phyloP scores from a whole-genome alignment of 192 early-diverging fungal species.

The Rhizoclosmatium globosum region DNA sequence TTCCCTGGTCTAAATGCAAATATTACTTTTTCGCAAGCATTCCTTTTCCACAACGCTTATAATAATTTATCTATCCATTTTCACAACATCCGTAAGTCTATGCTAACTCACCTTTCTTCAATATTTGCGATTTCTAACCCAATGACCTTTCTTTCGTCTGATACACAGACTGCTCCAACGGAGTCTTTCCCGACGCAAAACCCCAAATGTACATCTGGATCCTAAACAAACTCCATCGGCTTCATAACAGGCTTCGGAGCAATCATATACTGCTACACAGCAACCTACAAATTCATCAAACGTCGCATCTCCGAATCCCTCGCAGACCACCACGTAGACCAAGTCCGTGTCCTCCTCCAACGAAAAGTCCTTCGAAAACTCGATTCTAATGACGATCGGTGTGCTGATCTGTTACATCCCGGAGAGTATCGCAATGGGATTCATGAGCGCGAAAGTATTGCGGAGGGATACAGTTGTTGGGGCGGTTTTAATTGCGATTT shows the following conservation, averaged over 20 bases:
- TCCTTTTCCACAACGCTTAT: background rate
- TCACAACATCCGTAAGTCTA: background rate
- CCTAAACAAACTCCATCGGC: background rate
- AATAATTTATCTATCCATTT: background rate
- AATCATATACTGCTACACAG: background rate
- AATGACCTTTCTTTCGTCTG: background rate
- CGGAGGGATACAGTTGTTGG: background rate
- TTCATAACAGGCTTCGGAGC: background rate
- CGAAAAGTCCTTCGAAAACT: slow-evolving; percentile 8
- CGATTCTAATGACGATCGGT: background rate
- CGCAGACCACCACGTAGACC: slow-evolving; percentile 1
- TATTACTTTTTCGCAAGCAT: background rate
- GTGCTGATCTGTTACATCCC: slow-evolving; percentile 10
- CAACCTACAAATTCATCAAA: background rate
- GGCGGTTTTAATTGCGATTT: background rate
- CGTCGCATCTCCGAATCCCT: background rate
- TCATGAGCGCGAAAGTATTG: background rate
- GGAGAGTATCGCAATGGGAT: background rate
- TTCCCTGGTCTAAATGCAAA: background rate
- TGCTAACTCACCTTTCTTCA: background rate
- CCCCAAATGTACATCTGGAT: background rate
- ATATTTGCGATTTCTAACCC: background rate
- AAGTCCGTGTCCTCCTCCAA: background rate
- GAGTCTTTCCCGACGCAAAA: background rate
- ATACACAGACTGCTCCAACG: background rate